These are phyloP conservation scores for Vanderwaltozyma verrucispora DNA, from an alignment of 805 yeast species.

Conservation along the genomic window DNA sequence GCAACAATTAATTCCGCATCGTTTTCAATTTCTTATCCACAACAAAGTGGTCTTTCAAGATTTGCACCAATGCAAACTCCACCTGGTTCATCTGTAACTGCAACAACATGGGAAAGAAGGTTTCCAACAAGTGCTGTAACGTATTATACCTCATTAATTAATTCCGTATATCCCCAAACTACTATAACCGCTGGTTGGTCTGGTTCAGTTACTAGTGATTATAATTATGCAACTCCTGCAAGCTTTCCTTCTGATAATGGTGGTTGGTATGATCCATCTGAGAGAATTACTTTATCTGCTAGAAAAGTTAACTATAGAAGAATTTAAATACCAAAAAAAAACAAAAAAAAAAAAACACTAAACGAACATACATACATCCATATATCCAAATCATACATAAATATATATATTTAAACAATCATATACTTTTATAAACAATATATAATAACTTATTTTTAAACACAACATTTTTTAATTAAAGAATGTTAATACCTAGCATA, in stretches of 20 bases:
- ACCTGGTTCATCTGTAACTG: slow-evolving; percentile 65
- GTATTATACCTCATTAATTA: slow-evolving; percentile 38
- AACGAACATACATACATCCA: background rate
- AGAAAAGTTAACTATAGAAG: slow-evolving; percentile 18
- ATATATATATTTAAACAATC: no score
- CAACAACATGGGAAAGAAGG: slow-evolving; percentile 52
- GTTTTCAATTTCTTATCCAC: slow-evolving; percentile 59
- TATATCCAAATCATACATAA: background rate
- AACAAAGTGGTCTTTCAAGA: slow-evolving; percentile 68
- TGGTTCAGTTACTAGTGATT: slow-evolving; percentile 49
- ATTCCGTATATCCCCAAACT: slow-evolving; percentile 33
- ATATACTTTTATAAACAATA: no score
- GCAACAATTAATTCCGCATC: slow-evolving; percentile 39
- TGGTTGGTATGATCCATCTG: slow-evolving; percentile 56
- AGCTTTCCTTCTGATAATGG: slow-evolving; percentile 50
- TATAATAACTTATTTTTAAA: no score
- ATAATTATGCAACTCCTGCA: slow-evolving; percentile 66
- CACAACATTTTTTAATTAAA: no score
- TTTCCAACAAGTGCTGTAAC: slow-evolving; percentile 62
- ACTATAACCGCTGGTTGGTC: slow-evolving; percentile 85
- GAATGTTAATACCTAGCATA: no score
- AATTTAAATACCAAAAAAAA: background rate
- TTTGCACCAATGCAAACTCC: slow-evolving; percentile 92
- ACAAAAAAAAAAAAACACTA: background rate
- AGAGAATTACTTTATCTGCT: slow-evolving; percentile 31